phyloP scores from a whole-genome alignment of 257 asterid species.

The Jacaranda copaia region DNA sequence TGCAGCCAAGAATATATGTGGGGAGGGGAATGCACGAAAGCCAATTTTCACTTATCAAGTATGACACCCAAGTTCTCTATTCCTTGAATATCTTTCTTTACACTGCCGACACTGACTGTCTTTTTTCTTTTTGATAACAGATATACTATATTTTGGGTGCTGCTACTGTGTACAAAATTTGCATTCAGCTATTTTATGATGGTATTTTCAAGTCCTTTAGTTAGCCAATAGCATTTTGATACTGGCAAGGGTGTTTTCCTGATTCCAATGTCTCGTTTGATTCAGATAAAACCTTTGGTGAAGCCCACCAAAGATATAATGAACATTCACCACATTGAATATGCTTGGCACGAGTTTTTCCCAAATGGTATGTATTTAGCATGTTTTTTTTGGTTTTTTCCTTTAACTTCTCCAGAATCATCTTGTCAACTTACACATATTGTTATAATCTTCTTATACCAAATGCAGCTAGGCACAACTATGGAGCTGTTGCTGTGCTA shows the following conservation, averaged over 20 bases:
- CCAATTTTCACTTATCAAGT: slow-evolving; percentile 90
- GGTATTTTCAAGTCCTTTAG: slow-evolving; percentile 60
- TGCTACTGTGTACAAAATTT: slow-evolving; percentile 80
- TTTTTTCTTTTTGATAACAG: slow-evolving; percentile 52
- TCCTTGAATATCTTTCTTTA: slow-evolving; percentile 24
- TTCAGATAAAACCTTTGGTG: slow-evolving; percentile 91
- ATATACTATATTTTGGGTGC: slow-evolving; percentile 90
- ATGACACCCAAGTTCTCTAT: slow-evolving; percentile 41
- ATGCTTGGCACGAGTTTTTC: slow-evolving; percentile 95
- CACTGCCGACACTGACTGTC: slow-evolving; percentile 33
- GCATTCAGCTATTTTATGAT: slow-evolving; percentile 79
- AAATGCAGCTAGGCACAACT: slow-evolving; percentile 74
- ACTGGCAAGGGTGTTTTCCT: slow-evolving; percentile 25
- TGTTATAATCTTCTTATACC: slow-evolving; percentile 37
- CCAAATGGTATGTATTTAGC: slow-evolving; percentile 68
- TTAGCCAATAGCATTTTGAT: slow-evolving; percentile 24
- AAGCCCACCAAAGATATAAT: slow-evolving; percentile 83
- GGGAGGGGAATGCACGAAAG: slow-evolving; percentile 99
- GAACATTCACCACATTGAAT: slow-evolving; percentile 69
- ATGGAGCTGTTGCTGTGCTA: slow-evolving; percentile 73
- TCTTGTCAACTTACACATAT: slow-evolving; percentile 34
- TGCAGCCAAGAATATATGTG: slow-evolving; percentile 93
- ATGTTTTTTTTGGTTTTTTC: slow-evolving; percentile 20
- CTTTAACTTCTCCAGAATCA: background rate
- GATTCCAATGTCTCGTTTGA: slow-evolving; percentile 35